Base-by-base conservation (phyloP, 2,329 filamentous ascomycete species). In the Thelonectria olida region DNA sequence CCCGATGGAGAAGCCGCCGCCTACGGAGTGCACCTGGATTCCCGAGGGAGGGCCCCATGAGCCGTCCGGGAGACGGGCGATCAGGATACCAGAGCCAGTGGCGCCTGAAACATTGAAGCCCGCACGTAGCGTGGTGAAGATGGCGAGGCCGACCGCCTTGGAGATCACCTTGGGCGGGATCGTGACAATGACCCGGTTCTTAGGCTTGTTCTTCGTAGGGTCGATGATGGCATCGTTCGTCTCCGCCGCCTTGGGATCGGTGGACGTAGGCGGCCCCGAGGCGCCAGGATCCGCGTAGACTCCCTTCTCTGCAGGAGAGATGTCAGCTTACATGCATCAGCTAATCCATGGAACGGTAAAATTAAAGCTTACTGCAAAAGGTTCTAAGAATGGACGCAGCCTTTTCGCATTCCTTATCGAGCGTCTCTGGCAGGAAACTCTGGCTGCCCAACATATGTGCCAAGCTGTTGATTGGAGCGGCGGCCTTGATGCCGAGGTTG, bases 361-460 rank as follows among this genome's bases (percentile, higher is more conserved):
- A 15, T 34, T 0, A 10, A 2, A 31, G 76, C 88, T 72, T 82
- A 91, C 89, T 96, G 83, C 93, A 97, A 78, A 97, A 97, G 65
- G 89, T 91, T 73, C 87, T 87, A 23, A 97, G 76, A 48, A 97
- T 97, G 12, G 92, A 83, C 31, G 93, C 93, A 1, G 93, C 92
- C 81, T 97, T 97, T 78, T 97, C 93, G 69, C 90, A 91, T 80
- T 97, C 94, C 76, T 93, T 93, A 74, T 97, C 93, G 66, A 97
- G 82, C 1, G 90, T 90, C 55, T 90, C 92, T 1, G 93, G 93
- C 85, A 94, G 90, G 77, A 97, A 97, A 20, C 92, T 90, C 77
- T 97, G 93, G 48, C 79, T 79, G n/a, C 93, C 93, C 36, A 97
- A 82, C 77, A 90, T 93, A 78, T 96, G 93, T 15, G 90, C 92